phyloP scores from a whole-genome alignment of 805 yeast species.

The Debaryomyces tyrocola region DNA sequence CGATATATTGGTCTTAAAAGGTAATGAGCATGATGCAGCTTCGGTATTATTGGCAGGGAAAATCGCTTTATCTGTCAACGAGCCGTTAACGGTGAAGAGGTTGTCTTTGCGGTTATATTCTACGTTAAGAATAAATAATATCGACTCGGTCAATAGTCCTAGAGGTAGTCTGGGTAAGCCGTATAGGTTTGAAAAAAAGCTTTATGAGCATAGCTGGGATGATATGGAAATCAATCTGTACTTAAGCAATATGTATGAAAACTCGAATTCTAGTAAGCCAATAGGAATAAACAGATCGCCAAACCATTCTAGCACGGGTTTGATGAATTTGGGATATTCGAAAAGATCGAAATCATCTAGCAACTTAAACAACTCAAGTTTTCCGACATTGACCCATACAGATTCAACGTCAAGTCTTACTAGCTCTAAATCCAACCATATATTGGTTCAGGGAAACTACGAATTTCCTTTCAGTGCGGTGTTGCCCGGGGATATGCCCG shows the following conservation, averaged over 20 bases:
- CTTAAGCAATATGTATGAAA: constrained; percentile 30
- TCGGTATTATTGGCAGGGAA: constrained; percentile 76
- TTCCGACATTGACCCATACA: constrained; percentile 21
- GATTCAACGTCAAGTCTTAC: constrained; percentile 26
- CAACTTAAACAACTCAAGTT: constrained; percentile 11
- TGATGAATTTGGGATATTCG: constrained; percentile 34
- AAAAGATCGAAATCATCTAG: constrained; percentile 37
- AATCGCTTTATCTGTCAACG: constrained; percentile 72
- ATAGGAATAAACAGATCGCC: constrained; percentile 29
- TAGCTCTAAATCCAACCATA: constrained; percentile 24
- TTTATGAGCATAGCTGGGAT: constrained; percentile 83
- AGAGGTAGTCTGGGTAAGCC: constrained; percentile 50
- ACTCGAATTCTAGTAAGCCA: constrained; percentile 20
- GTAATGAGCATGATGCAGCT: constrained; percentile 73
- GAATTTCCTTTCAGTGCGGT: constrained; percentile 87
- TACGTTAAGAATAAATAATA: constrained; percentile 64
- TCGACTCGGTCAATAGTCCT: constrained; percentile 49
- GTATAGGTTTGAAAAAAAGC: constrained; percentile 52
- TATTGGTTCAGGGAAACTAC: constrained; percentile 72
- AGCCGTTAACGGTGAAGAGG: constrained; percentile 68
- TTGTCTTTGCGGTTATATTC: constrained; percentile 67
- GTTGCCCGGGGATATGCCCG: constrained; percentile 81
- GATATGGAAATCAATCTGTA: constrained; percentile 53
- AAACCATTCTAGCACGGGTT: constrained; percentile 44
- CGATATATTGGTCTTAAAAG: constrained; percentile 80